Percentiles rank a stretch among this genome's conserved stretches.
These are phyloP conservation scores for Parathielavia hyrcaniae DNA, from an alignment of 495 filamentous ascomycete genomes.

Conservation along the genomic window DNA sequence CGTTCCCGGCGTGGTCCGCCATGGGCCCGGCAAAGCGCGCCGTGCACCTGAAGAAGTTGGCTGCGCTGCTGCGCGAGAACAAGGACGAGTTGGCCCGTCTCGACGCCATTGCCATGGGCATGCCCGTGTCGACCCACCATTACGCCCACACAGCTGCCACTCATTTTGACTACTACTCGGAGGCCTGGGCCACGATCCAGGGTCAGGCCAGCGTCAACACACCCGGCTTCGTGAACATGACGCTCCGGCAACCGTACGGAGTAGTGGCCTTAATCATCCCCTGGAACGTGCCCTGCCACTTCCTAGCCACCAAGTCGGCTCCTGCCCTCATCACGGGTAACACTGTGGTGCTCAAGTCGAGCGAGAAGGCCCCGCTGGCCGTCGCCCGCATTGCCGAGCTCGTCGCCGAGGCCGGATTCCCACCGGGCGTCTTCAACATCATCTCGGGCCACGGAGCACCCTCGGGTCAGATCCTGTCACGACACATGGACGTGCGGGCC, in stretches of 20 bases:
- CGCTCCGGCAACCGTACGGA: conserved; percentile 79
- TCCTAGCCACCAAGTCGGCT: conserved; percentile 85
- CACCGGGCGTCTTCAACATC: conserved; percentile 53
- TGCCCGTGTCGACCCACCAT: conserved; percentile 37
- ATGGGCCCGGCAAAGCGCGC: conserved; percentile 42
- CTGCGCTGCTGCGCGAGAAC: conserved; percentile 43
- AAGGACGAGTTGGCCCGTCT: conserved; percentile 48
- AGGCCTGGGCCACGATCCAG: conserved; percentile 32
- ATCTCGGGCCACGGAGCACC: conserved; percentile 49
- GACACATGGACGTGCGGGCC: conserved; percentile 48
- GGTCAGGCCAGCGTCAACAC: conserved; percentile 83
- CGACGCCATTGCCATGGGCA: conserved; percentile 50
- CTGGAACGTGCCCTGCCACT: conserved; percentile 80
- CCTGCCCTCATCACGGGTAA: conserved; percentile 85
- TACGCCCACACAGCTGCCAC: conserved; percentile 23
- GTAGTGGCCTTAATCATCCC: conserved; percentile 90
- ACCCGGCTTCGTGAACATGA: conserved; percentile 78
- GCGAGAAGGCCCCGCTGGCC: conserved; percentile 84
- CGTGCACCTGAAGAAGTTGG: conserved; percentile 47
- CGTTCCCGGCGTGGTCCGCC: conserved; percentile 53
- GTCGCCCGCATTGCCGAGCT: conserved; percentile 50
- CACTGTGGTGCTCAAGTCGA: conserved; percentile 78
- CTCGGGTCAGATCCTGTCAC: conserved; percentile 48
- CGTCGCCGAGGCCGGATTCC: conserved; percentile 51
- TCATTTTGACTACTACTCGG: conserved; percentile 35